These are phyloP conservation scores for Colletotrichum sp. DNA, from an alignment of 2,329 filamentous ascomycete genomes.

Conservation along the genomic window DNA sequence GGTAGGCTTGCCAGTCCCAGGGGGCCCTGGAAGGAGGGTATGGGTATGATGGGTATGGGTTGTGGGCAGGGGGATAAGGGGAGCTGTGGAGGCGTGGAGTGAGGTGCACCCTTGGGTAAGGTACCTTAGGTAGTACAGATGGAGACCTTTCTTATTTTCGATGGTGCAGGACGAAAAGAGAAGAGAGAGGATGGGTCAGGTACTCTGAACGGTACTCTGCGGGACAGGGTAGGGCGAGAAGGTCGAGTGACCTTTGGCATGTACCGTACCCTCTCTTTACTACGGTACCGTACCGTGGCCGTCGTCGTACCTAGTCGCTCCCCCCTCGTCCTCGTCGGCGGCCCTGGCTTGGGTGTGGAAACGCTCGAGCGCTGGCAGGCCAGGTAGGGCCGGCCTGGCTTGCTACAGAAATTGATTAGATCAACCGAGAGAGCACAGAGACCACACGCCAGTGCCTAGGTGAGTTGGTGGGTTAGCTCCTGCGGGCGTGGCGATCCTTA, in stretches of 20 bases:
- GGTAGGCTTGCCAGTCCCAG: neutral
- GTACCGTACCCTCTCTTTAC: neutral
- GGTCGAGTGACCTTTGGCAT: conserved; percentile 24
- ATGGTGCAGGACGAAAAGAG: conserved; percentile 9
- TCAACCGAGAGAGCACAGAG: conserved; percentile 24
- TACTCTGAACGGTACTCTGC: neutral
- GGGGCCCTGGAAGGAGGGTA: conserved; percentile 11
- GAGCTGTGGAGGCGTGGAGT: conserved; percentile 24
- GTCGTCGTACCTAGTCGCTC: neutral
- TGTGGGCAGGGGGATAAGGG: conserved; percentile 21
- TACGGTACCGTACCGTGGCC: neutral
- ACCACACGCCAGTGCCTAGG: conserved; percentile 3
- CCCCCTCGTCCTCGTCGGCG: neutral
- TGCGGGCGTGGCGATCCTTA: conserved; percentile 23
- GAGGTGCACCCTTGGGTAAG: conserved; percentile 15
- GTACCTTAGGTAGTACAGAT: conserved; percentile 20
- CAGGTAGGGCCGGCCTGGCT: conserved; percentile 20
- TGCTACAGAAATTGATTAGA: conserved; percentile 28
- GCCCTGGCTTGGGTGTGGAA: conserved; percentile 10
- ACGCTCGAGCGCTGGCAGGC: conserved; percentile 24
- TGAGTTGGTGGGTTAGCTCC: conserved; percentile 7
- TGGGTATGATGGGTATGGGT: conserved; percentile 18
- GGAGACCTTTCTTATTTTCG: conserved; percentile 20
- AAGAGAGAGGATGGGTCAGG: conserved; percentile 24
- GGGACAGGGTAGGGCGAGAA: neutral